Evolutionary conservation across 2,329 filamentous ascomycete genomes (phyloP).

Genomic region (Epichloe aotearoae): DNA sequence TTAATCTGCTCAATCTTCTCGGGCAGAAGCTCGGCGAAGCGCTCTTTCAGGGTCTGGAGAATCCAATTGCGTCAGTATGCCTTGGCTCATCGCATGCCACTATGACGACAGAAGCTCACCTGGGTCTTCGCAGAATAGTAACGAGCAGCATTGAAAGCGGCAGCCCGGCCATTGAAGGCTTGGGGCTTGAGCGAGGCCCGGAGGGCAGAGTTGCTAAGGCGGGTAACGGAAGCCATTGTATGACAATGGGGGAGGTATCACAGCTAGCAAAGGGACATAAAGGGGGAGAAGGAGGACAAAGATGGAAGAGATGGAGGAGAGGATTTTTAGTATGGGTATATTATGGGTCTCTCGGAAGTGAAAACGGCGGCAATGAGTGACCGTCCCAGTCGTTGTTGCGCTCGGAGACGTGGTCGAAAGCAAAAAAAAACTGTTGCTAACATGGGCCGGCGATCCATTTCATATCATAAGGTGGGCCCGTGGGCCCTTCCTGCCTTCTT

Average conservation of each 20-base stretch:
- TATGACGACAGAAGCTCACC: constrained; percentile 35
- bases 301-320: constrained; percentile 20
- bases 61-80: constrained; percentile 2
- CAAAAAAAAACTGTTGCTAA: constrained; percentile 4
- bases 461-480: constrained; percentile 1
- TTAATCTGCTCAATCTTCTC: constrained; percentile 99
- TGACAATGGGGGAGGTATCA: constrained; percentile 13
- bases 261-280: background rate
- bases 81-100: background rate
- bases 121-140: constrained; percentile 90
- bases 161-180: constrained; percentile 53
- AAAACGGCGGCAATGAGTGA: background rate
- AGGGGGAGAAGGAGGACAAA: constrained; percentile 13
- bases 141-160: constrained; percentile 70
- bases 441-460: constrained; percentile 5
- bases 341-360: constrained; percentile 5
- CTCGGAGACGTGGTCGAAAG: background rate
- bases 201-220: constrained; percentile 69
- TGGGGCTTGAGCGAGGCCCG: constrained; percentile 60
- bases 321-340: constrained; percentile 15
- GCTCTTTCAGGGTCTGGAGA: constrained; percentile 83
- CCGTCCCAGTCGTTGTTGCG: background rate
- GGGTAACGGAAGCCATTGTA: constrained; percentile 71
- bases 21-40: constrained; percentile 89
- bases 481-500: constrained; percentile 1